Evolutionary conservation across 257 asterid species (phyloP).

Genomic region (Anisodus acutangulus): DNA sequence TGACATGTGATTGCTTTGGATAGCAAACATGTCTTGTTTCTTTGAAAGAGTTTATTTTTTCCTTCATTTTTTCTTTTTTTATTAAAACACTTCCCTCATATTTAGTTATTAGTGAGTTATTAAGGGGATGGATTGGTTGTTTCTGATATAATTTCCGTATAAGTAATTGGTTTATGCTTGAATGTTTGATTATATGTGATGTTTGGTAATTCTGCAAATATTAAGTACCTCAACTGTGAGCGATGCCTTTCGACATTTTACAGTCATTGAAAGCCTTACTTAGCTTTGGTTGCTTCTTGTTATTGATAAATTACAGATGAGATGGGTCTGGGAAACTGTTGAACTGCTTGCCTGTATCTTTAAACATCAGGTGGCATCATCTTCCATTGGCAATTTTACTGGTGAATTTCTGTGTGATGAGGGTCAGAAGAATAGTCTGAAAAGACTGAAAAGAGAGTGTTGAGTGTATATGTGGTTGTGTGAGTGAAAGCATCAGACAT

Average conservation of each 20-base stretch:
- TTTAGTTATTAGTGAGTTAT: slow-evolving; percentile 1
- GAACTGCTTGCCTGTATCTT: slow-evolving; percentile 89
- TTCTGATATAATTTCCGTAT: background rate
- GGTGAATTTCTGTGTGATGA: slow-evolving; percentile 46
- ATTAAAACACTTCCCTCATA: background rate
- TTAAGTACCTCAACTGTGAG: slow-evolving; percentile 26
- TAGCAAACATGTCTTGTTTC: background rate
- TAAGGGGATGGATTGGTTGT: background rate
- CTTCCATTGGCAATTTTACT: slow-evolving; percentile 50
- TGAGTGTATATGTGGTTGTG: slow-evolving; percentile 95
- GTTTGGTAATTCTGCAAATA: background rate
- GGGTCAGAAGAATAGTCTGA: slow-evolving; percentile 52
- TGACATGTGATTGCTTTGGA: slow-evolving; percentile 4
- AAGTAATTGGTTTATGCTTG: slow-evolving; percentile 7
- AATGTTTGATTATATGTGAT: background rate
- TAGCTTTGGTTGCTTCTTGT: slow-evolving; percentile 40
- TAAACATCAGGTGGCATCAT: slow-evolving; percentile 71
- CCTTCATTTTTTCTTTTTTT: slow-evolving; percentile 20
- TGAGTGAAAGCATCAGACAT: slow-evolving; percentile 77
- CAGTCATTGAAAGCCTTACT: slow-evolving; percentile 14
- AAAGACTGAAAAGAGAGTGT: slow-evolving; percentile 81
- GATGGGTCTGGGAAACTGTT: slow-evolving; percentile 98
- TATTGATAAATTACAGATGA: slow-evolving; percentile 65
- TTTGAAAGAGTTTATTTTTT: background rate
- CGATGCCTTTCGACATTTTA: background rate